A percentile compares a stretch with the other conserved stretches of the same genome.
These are phyloP conservation scores for Pichia heedii DNA, from an alignment of 805 yeast genomes.

Conservation along the genomic window DNA sequence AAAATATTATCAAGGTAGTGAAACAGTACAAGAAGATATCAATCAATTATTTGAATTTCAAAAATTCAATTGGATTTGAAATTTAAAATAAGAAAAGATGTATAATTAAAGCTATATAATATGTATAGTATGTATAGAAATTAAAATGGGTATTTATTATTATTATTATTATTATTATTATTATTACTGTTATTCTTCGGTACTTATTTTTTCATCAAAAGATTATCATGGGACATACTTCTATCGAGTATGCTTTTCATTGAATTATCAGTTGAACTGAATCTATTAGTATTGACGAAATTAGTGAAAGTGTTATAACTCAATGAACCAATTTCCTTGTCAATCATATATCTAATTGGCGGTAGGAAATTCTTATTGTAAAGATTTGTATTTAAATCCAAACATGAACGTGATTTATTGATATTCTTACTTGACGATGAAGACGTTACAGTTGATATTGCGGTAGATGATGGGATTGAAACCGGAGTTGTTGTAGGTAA, in stretches of 20 bases:
- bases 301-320: background rate
- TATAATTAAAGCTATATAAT: background rate
- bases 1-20: conserved; percentile 17
- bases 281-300: background rate
- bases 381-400: too few relatives aligned
- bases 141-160: background rate
- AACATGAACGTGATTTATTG: too few relatives aligned
- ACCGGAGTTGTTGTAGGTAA: background rate
- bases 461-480: too few relatives aligned
- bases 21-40: conserved; percentile 4
- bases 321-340: too few relatives aligned
- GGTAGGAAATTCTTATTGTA: conserved; percentile 20
- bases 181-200: background rate
- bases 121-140: too few relatives aligned
- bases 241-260: conserved; percentile 21
- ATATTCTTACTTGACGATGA: too few relatives aligned
- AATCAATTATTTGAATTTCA: conserved; percentile 4
- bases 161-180: too few relatives aligned
- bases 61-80: conserved; percentile 1
- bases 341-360: conserved; percentile 26
- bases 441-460: too few relatives aligned
- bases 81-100: background rate
- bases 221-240: conserved; percentile 19
- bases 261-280: conserved; percentile 20
- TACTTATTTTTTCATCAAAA: conserved; percentile 8